Conservation (phyloP, 768 basidiomycete genomes). For the Pholiota conissans region DNA sequence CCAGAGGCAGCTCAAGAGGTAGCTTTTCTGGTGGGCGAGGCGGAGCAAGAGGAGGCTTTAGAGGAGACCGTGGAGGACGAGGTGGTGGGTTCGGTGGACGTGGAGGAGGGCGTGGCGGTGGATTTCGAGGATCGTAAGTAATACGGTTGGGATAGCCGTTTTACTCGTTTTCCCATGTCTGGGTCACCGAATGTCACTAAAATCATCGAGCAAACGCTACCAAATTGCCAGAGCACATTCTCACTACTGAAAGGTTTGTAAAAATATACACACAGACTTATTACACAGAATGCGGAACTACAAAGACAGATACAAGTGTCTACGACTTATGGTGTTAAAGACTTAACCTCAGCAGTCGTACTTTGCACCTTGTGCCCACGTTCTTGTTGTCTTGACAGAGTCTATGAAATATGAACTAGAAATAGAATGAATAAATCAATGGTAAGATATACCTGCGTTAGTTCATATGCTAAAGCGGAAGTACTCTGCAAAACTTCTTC, state of each 20-base stretch:
- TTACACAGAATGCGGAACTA: background rate
- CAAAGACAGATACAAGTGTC: background rate
- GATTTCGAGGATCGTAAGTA: slow-evolving; percentile 55
- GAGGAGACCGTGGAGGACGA: slow-evolving; percentile 38
- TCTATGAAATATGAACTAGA: background rate
- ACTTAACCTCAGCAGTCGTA: slow-evolving; percentile 50
- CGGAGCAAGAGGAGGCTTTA: slow-evolving; percentile 24
- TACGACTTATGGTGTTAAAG: slow-evolving; percentile 41
- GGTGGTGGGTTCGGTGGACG: slow-evolving; percentile 27
- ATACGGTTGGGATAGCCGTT: too few relatives aligned
- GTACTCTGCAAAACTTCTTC: slow-evolving; percentile 34
- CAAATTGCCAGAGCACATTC: background rate
- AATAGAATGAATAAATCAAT: slow-evolving; percentile 1
- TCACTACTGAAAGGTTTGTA: too few relatives aligned
- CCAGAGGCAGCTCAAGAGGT: slow-evolving; percentile 35
- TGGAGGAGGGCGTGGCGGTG: slow-evolving; percentile 24
- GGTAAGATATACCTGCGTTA: slow-evolving; percentile 48
- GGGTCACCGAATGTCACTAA: background rate
- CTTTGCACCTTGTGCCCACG: slow-evolving; percentile 47
- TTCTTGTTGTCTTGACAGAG: slow-evolving; percentile 39
- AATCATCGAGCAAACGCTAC: background rate
- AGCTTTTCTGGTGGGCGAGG: slow-evolving; percentile 18
- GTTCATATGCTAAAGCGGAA: slow-evolving; percentile 42
- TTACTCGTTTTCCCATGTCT: background rate
- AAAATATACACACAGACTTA: background rate